Evolutionary conservation across 2,329 filamentous ascomycete genomes (phyloP), one percentile per base, ranked within the genome.

Genomic region (Paracoccidioides brasiliensis): DNA sequence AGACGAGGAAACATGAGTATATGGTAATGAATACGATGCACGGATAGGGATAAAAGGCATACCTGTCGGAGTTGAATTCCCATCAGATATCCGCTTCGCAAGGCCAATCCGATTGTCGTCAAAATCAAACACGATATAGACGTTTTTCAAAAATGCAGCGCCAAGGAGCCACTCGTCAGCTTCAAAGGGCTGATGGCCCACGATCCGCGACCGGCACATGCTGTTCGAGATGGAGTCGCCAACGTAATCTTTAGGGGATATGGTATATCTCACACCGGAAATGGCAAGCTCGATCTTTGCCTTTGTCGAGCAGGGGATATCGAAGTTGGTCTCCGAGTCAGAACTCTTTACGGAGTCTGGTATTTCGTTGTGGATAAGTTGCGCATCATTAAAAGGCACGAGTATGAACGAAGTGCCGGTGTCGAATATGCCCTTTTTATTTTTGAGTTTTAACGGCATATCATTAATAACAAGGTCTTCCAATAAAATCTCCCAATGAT

Each of bases 101-200:
- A 52, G 32, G 2, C 73, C 73, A 42, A 76, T 66, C 44, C 67
- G 64, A 40, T 63, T 63, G 41, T 72, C 64, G 52, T 91, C 88
- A 54, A 80, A 81, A 67, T 95, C 90, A 67, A 94, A 95, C 30
- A 93, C 84, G 1, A 82, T 77, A 66, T 95, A 95, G 14, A 95
- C 89, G 62, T 94, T 95, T 74, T 94, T 95, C 58, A 95, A 72
- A 63, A 95, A 95, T 0, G 85, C 81, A 61, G 90, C 89, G 1
- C 90, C 90, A 0, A 95, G 70, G n/a, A 95, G 76, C 88, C 89
- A 95, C 33, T 82, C 71, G 38, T 72, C 66, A 63, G 62, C 76
- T 0, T 76, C 71, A 49, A 88, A 83, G 12, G 87, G 81, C 65
- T 85, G 79, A 32, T 82, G 77, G 1, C 85, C 86, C 54, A 89